These are phyloP conservation scores for Cladophialophora chaetospira DNA, from an alignment of 2,329 filamentous ascomycete genomes.

Conservation along the genomic window DNA sequence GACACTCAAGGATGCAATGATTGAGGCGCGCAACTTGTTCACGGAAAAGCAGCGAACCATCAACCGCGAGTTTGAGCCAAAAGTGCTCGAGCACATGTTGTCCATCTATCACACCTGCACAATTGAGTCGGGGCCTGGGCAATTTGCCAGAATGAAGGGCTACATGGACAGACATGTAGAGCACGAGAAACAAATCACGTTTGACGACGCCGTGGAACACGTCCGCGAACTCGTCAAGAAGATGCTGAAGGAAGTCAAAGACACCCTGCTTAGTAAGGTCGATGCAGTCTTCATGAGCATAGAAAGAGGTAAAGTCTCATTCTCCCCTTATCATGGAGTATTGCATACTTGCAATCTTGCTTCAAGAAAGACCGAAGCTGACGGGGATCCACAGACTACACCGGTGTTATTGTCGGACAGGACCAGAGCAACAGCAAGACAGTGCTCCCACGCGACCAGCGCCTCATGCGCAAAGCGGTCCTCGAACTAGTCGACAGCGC, in stretches of 20 bases:
- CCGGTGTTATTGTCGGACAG: not conserved
- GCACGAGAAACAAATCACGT: constrained; percentile 50
- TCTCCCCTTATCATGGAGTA: no score
- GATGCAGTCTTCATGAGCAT: not conserved
- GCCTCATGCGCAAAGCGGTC: not conserved
- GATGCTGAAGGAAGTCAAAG: not conserved
- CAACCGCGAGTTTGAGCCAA: constrained; percentile 57
- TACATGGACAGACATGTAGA: constrained; percentile 52
- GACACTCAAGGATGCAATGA: constrained; percentile 44
- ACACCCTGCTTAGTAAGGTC: not conserved
- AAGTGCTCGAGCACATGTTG: constrained; percentile 50
- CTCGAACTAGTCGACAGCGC: not conserved
- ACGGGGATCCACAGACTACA: no score
- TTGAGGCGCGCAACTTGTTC: constrained; percentile 41
- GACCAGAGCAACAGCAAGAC: not conserved
- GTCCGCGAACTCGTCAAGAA: constrained; percentile 46
- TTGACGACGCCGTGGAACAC: constrained; percentile 46
- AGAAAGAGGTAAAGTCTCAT: no score
- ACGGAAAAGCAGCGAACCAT: constrained; percentile 53
- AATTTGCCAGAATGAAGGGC: constrained; percentile 55
- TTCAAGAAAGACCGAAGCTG: no score
- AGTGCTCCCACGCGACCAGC: not conserved
- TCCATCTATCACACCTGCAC: constrained; percentile 44
- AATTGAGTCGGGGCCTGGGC: not conserved
- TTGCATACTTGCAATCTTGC: no score